Evolutionary conservation across 1,139 yeast genomes (phyloP).

Genomic region (Kluyveromyces sp.): DNA sequence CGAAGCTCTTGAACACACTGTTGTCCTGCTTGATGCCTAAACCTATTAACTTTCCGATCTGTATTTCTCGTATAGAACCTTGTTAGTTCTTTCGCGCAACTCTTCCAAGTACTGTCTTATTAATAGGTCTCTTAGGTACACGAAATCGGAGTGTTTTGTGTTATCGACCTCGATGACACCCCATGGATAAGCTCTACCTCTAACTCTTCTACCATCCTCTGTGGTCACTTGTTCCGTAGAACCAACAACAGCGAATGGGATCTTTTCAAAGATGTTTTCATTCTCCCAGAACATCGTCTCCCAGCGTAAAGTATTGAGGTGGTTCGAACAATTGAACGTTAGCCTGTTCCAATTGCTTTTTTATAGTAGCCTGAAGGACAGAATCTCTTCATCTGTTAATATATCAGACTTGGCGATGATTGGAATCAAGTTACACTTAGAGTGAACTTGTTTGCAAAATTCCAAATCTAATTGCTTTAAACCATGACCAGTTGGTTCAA

Average conservation of each 20-base stretch:
- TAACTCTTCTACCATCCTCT: slow-evolving; percentile 67
- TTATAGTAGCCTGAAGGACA: slow-evolving; percentile 60
- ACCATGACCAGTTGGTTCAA: slow-evolving; percentile 93
- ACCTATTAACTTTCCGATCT: slow-evolving; percentile 67
- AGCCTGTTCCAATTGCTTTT: slow-evolving; percentile 69
- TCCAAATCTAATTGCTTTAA: slow-evolving; percentile 91
- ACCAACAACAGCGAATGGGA: slow-evolving; percentile 95
- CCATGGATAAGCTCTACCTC: slow-evolving; percentile 98
- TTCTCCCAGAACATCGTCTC: slow-evolving; percentile 70
- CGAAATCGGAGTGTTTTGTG: slow-evolving; percentile 89
- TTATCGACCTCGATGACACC: slow-evolving; percentile 95
- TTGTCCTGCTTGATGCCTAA: slow-evolving; percentile 93
- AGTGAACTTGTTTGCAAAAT: slow-evolving; percentile 79
- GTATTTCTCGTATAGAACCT: slow-evolving; percentile 76
- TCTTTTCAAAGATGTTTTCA: slow-evolving; percentile 55
- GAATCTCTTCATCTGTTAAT: slow-evolving; percentile 78
- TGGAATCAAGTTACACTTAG: slow-evolving; percentile 90
- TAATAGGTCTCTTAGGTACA: slow-evolving; percentile 80
- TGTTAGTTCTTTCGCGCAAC: slow-evolving; percentile 78
- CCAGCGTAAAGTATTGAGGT: slow-evolving; percentile 72
- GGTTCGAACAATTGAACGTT: slow-evolving; percentile 77
- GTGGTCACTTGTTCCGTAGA: slow-evolving; percentile 71
- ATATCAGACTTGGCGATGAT: slow-evolving; percentile 94
- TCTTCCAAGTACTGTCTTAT: slow-evolving; percentile 91
- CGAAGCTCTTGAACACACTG: slow-evolving; percentile 85